Conservation (phyloP, 176 grass and related monocot genomes). For the Calamus simplicifolius region DNA sequence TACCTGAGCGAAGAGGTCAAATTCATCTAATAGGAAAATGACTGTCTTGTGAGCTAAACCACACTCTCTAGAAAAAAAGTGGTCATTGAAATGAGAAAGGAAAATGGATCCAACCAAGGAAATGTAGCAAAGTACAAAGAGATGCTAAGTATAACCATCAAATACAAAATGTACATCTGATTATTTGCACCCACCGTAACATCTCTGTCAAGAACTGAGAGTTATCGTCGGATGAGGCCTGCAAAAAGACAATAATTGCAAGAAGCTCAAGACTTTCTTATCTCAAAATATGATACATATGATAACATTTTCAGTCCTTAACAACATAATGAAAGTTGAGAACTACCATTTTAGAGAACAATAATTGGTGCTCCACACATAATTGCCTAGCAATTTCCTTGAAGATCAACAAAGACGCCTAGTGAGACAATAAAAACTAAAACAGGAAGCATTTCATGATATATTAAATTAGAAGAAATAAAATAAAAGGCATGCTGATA, state of each 20-base stretch:
- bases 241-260: conserved; percentile 14
- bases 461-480: neutral
- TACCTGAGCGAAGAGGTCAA: conserved; percentile 97
- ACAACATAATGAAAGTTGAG: conserved; percentile 1
- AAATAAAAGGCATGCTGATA: neutral
- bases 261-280: too few species aligned
- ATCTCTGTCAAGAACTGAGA: conserved; percentile 87
- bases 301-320: neutral
- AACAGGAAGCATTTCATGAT: neutral
- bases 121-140: too few species aligned
- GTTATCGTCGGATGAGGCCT: conserved; percentile 98
- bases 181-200: conserved; percentile 40
- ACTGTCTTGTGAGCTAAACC: conserved; percentile 81
- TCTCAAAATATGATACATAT: too few species aligned
- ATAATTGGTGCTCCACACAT: conserved; percentile 76
- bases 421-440: neutral
- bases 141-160: too few species aligned
- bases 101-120: neutral
- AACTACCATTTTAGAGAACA: conserved; percentile 88
- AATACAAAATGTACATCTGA: too few species aligned
- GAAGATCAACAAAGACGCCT: neutral
- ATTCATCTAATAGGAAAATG: conserved; percentile 78
- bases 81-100: neutral
- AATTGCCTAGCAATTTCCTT: conserved; percentile 98
- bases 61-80: conserved; percentile 49